Base-by-base conservation (phyloP, 768 basidiomycete genomes). In the Leccinum variicolor region DNA sequence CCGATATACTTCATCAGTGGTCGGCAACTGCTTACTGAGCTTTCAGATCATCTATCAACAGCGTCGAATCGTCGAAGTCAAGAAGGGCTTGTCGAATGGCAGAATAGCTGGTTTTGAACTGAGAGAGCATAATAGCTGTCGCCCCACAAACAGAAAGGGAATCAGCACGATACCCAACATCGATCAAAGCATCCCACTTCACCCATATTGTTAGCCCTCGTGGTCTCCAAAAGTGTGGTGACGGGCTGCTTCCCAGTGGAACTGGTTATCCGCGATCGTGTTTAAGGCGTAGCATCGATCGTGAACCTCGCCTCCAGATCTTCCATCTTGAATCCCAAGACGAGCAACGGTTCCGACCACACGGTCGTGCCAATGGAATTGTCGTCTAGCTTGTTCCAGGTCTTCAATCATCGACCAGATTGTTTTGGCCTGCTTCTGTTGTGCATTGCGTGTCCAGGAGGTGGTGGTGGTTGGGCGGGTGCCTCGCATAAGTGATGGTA, bases 201-300 rank as follows among this genome's bases (percentile, higher is more conserved):
- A 86, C 92, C 89, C 62, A 94, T 79, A 64, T 94, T 90, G 62
- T 92, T 92, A 1, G 94, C 90, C 15, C 92, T 79, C 15, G 84
- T 87, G 50, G 89, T 90, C 66, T 91, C 89, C 33, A 94, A 73
- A 26, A 94, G 71, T 0, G 89, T 92, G 0, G 83, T 85, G 2
- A 86, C 78, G 59, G 79, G 80, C 68, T 84, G 80, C 70, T 83
- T 85, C 71, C 78, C 83, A 6, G 75, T 58, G 3, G 80, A 72
- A 49, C 67, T 77, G 9, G 64, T 69, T 33, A 59, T 43, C 61
- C 78, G 77, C 4, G 81, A 81, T 1, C 77, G 74, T 1, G 75
- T 75, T 15, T 74, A 61, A 8, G 80, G 68, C 6, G 68, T 60
- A 43, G 73, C 77, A 43, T 86, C 84, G 15, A 92, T 74, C 3